Percentiles rank a stretch among this genome's conserved stretches.
These are phyloP conservation scores for Triglochin maritima DNA, from an alignment of 106 monocot genomes.

Conservation along the genomic window DNA sequence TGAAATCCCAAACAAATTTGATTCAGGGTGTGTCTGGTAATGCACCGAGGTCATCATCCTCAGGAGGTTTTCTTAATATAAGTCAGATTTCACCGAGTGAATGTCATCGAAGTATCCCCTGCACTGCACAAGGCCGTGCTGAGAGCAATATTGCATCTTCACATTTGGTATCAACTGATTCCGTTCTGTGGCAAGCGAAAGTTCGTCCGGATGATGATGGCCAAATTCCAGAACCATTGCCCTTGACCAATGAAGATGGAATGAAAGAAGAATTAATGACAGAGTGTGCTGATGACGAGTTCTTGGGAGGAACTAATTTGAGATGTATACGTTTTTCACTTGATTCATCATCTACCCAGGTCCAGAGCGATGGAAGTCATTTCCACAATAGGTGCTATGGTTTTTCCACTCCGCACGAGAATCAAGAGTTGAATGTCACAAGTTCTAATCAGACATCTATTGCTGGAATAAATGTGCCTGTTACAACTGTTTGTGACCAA, in stretches of 20 bases:
- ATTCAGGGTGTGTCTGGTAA: too few relatives aligned
- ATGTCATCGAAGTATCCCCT: background rate
- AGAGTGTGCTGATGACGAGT: background rate
- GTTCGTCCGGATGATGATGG: background rate
- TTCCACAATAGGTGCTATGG: background rate
- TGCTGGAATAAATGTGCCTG: background rate
- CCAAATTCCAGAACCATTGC: slow-evolving; percentile 1
- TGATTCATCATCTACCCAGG: background rate
- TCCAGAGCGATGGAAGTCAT: background rate
- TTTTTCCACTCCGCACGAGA: background rate
- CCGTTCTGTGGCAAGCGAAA: background rate
- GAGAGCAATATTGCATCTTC: background rate
- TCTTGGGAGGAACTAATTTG: background rate
- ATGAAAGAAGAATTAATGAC: background rate
- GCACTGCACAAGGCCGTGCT: background rate
- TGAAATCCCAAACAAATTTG: too few relatives aligned
- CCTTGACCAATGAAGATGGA: slow-evolving; percentile 1
- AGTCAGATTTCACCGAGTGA: background rate
- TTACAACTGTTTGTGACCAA: background rate
- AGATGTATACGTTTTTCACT: background rate
- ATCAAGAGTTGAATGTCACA: background rate
- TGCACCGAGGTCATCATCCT: background rate
- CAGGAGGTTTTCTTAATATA: background rate
- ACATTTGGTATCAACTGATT: background rate
- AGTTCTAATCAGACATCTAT: background rate